Percentiles rank a stretch among this genome's conserved stretches.
phyloP scores from a whole-genome alignment of 495 filamentous ascomycete species.

The Aspergillus homomorphus region DNA sequence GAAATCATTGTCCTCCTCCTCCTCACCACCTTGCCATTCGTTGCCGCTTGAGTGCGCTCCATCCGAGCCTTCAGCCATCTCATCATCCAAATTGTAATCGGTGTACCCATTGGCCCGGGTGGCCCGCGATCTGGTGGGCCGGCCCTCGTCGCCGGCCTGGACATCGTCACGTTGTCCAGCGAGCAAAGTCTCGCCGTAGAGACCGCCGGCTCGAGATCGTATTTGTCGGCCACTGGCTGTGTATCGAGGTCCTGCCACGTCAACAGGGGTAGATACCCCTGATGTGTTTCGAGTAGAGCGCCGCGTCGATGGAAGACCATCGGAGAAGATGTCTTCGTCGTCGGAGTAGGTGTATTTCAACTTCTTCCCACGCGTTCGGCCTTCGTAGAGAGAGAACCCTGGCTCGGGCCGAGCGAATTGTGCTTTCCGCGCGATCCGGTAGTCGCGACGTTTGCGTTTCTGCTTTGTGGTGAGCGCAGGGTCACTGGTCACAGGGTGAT shows the following conservation, averaged over 20 bases:
- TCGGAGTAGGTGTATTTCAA: conserved; percentile 95
- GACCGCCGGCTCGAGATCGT: conserved; percentile 66
- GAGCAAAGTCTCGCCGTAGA: conserved; percentile 72
- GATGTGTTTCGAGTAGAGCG: conserved; percentile 71
- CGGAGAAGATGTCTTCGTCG: conserved; percentile 76
- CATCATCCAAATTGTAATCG: conserved; percentile 52
- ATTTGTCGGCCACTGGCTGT: conserved; percentile 91
- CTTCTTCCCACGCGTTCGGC: conserved; percentile 90
- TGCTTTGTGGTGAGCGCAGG: conserved; percentile 41
- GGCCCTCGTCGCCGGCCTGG: conserved; percentile 31
- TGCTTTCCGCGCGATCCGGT: conserved; percentile 79
- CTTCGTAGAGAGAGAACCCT: conserved; percentile 91
- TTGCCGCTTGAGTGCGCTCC: conserved; percentile 54
- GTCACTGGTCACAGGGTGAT: background rate
- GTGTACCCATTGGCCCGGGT: conserved; percentile 42
- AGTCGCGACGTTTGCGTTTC: conserved; percentile 92
- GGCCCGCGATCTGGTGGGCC: conserved; percentile 28
- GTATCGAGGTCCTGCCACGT: conserved; percentile 68
- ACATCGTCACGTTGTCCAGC: conserved; percentile 47
- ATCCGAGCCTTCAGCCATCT: conserved; percentile 65
- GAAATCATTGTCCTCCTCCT: conserved; percentile 65
- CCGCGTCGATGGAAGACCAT: conserved; percentile 59
- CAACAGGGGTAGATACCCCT: conserved; percentile 65
- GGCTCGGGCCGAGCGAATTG: conserved; percentile 85
- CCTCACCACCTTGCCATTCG: conserved; percentile 67